A percentile compares a stretch with the other conserved stretches of the same genome.
Conservation (phyloP, 345 rosid genomes). For the Gossypium australe region DNA sequence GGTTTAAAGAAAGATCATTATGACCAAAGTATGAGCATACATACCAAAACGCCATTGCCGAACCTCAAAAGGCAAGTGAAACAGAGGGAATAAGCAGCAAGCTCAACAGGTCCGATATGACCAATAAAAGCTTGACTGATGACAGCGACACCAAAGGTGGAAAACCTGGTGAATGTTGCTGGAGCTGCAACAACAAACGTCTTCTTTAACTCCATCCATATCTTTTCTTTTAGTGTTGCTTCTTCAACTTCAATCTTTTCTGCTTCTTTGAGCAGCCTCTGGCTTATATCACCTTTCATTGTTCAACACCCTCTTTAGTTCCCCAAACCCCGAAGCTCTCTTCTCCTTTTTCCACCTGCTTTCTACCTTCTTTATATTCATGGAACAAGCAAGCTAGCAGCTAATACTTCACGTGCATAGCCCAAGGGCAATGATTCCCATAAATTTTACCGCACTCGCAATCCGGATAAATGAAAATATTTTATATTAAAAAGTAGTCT, state of each 20-base stretch:
- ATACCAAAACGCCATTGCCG: constrained; percentile 58
- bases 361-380: no score
- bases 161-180: constrained; percentile 65
- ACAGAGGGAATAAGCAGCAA: constrained; percentile 73
- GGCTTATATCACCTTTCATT: constrained; percentile 28
- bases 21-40: neutral
- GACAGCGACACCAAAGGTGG: constrained; percentile 49
- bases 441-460: no score
- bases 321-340: no score
- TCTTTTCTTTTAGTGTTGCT: constrained; percentile 25
- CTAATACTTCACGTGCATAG: no score
- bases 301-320: neutral
- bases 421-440: no score
- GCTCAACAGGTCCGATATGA: constrained; percentile 53
- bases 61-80: constrained; percentile 60
- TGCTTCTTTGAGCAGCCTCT: constrained; percentile 18
- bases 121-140: constrained; percentile 71
- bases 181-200: constrained; percentile 69
- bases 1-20: neutral
- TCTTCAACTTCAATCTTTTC: constrained; percentile 18
- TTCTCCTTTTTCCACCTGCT: no score
- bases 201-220: constrained; percentile 60
- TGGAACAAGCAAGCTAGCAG: no score
- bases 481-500: no score
- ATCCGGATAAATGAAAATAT: no score